phyloP scores from a whole-genome alignment of 352 stramenopile genomes.

The Elongisporangium anandrum region DNA sequence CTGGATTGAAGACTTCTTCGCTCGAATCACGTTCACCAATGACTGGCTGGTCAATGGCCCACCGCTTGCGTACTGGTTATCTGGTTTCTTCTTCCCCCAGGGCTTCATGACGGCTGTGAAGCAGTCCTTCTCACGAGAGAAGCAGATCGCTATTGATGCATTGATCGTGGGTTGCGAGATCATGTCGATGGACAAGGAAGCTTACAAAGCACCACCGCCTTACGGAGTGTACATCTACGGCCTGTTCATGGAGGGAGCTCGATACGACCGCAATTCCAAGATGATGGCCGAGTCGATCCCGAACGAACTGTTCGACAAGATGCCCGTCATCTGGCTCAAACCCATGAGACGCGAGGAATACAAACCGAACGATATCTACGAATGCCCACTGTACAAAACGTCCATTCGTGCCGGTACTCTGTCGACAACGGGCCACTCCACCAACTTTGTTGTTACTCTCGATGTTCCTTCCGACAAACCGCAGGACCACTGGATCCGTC shows the following conservation, averaged over 20 bases:
- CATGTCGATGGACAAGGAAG: constrained; percentile 65
- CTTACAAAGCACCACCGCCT: constrained; percentile 47
- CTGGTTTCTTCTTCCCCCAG: constrained; percentile 94
- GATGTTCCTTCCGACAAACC: constrained; percentile 81
- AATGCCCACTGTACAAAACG: constrained; percentile 93
- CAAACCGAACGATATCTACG: constrained; percentile 75
- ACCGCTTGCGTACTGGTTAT: constrained; percentile 87
- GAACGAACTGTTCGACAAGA: constrained; percentile 87
- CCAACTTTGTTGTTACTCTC: constrained; percentile 91
- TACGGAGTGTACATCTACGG: constrained; percentile 94
- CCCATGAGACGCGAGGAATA: constrained; percentile 74
- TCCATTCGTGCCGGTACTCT: constrained; percentile 88
- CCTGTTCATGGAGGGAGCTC: constrained; percentile 93
- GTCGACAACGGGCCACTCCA: constrained; percentile 92
- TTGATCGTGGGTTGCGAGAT: constrained; percentile 85
- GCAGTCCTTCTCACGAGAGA: constrained; percentile 89
- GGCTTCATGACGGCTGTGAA: constrained; percentile 95
- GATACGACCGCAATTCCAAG: constrained; percentile 73
- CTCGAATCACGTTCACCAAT: constrained; percentile 77
- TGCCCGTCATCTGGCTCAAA: constrained; percentile 92
- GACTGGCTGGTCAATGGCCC: constrained; percentile 84
- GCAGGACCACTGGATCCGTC: constrained; percentile 91
- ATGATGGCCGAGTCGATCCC: constrained; percentile 87
- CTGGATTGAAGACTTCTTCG: constrained; percentile 93
- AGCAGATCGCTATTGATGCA: constrained; percentile 91